phyloP scores from a whole-genome alignment of 192 early-diverging fungal genomes.

The Linnemannia schmuckeri region DNA sequence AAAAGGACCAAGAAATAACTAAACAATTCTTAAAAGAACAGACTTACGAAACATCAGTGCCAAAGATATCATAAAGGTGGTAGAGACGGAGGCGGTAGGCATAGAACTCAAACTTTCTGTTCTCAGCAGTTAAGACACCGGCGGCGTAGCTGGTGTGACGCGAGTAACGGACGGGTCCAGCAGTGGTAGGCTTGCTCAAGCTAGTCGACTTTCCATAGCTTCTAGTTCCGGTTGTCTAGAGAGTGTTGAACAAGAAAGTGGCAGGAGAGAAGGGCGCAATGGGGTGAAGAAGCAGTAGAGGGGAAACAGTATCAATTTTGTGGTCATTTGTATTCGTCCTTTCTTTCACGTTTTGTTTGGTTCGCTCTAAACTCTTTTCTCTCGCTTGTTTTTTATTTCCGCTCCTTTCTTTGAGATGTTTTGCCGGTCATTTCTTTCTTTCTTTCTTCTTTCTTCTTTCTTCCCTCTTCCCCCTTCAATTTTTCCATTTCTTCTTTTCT shows the following conservation, averaged over 20 bases:
- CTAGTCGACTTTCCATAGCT: conserved; percentile 16
- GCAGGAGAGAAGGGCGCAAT: no score
- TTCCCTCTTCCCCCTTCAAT: background rate
- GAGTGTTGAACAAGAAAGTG: background rate
- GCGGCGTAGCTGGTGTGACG: conserved; percentile 57
- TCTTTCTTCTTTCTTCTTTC: background rate
- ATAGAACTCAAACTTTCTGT: conserved; percentile 40
- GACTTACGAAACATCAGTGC: conserved; percentile 2
- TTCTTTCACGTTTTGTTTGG: background rate
- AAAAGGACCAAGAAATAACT: background rate
- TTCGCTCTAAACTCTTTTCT: no score
- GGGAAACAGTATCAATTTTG: background rate
- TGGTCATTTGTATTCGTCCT: background rate
- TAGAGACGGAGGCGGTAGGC: conserved; percentile 48
- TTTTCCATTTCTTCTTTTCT: background rate
- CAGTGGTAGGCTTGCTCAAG: conserved; percentile 22
- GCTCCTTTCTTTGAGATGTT: background rate
- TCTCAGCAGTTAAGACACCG: conserved; percentile 40
- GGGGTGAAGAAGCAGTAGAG: background rate
- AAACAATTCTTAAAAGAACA: background rate
- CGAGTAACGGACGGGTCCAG: conserved; percentile 39
- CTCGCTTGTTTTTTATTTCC: no score
- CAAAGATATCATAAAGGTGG: conserved; percentile 44
- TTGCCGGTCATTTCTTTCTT: background rate
- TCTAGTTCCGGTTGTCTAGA: conserved; percentile 24